Percentiles rank a stretch among this genome's conserved stretches.
Conservation (phyloP, 257 asterid genomes). For the Nicotiana paniculata region DNA sequence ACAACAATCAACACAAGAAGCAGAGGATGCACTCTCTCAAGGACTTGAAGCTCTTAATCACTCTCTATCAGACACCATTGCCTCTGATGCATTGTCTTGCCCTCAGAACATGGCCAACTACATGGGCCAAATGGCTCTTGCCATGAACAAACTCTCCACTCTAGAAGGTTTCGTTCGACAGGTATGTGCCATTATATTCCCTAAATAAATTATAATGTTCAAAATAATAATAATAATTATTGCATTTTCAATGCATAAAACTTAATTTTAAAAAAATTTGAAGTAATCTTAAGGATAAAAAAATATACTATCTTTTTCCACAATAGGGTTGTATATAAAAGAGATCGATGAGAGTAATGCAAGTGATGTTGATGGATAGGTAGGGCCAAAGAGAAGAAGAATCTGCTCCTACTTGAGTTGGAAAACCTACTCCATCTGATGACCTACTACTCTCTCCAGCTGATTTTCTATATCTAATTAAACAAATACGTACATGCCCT, state of each 20-base stretch:
- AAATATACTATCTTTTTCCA: too few relatives aligned
- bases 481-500: not conserved
- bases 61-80: slow-evolving; percentile 48
- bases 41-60: slow-evolving; percentile 59
- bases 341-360: not conserved
- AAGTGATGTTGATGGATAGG: not conserved
- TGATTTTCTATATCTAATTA: not conserved
- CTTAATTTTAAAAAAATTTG: not conserved
- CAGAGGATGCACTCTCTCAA: slow-evolving; percentile 49
- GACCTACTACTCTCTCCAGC: slow-evolving; percentile 19
- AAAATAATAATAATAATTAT: too few relatives aligned
- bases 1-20: too few relatives aligned
- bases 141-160: slow-evolving; percentile 34
- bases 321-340: not conserved
- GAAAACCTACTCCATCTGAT: slow-evolving; percentile 37
- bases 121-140: slow-evolving; percentile 60
- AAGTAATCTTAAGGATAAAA: not conserved
- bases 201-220: too few relatives aligned
- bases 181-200: slow-evolving; percentile 26
- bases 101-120: slow-evolving; percentile 49
- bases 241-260: too few relatives aligned
- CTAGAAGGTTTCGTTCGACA: slow-evolving; percentile 75
- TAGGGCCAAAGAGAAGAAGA: slow-evolving; percentile 13
- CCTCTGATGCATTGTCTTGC: slow-evolving; percentile 55
- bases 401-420: slow-evolving; percentile 21